phyloP scores from a whole-genome alignment of 2,329 filamentous ascomycete species.

The Hortaea sp. region DNA sequence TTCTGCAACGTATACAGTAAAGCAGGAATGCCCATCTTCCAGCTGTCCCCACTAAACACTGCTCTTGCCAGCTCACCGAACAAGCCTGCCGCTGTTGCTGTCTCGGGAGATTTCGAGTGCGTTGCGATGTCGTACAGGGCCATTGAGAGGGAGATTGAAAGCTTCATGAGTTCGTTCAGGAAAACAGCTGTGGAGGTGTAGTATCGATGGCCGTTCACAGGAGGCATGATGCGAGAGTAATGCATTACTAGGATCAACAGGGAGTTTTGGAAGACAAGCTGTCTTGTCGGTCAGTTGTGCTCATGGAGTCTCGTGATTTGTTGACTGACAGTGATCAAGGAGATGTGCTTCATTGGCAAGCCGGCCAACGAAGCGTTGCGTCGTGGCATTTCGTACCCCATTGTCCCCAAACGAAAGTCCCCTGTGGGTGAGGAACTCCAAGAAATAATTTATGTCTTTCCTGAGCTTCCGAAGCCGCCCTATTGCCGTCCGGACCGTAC shows the following conservation, averaged over 20 bases:
- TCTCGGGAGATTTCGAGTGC: slow-evolving; percentile 66
- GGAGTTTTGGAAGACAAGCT: slow-evolving; percentile 75
- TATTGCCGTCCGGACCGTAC: no score
- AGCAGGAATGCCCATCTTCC: slow-evolving; percentile 88
- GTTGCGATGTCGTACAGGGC: slow-evolving; percentile 80
- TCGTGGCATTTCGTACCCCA: slow-evolving; percentile 10
- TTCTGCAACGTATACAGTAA: slow-evolving; percentile 85
- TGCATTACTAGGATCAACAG: slow-evolving; percentile 77
- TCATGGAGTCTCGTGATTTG: no score
- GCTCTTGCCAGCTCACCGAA: slow-evolving; percentile 69
- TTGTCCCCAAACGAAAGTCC: not conserved
- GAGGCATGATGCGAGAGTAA: slow-evolving; percentile 91
- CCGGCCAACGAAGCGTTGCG: slow-evolving; percentile 32
- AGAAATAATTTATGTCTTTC: no score
- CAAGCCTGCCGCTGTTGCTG: slow-evolving; percentile 45
- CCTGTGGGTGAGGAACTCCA: no score
- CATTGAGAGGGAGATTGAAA: slow-evolving; percentile 75
- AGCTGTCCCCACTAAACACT: slow-evolving; percentile 83
- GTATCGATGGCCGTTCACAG: slow-evolving; percentile 72
- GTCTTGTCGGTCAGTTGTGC: not conserved
- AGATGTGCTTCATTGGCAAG: slow-evolving; percentile 58
- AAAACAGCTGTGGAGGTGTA: slow-evolving; percentile 91
- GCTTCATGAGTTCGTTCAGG: slow-evolving; percentile 84
- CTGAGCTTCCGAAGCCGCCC: no score
- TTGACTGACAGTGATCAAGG: slow-evolving; percentile 48